phyloP scores from a whole-genome alignment of 768 basidiomycete species.

The Kwoniella dendrophila region DNA sequence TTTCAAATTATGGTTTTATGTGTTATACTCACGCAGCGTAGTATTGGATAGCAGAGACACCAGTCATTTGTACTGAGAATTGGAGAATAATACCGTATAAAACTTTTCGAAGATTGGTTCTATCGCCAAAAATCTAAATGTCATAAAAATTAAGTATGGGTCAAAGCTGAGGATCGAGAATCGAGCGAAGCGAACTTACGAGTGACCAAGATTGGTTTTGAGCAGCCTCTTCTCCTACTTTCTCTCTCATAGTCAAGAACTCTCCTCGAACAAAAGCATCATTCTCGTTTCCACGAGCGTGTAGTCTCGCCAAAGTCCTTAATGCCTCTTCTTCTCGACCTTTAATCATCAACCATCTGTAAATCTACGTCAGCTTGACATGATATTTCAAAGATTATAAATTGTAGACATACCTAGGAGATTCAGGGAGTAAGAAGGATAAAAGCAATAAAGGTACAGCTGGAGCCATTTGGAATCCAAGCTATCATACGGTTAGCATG shows the following conservation, averaged over 20 bases:
- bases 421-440: slow-evolving; percentile 75
- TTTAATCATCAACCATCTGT: slow-evolving; percentile 72
- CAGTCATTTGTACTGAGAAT: slow-evolving; percentile 67
- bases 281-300: slow-evolving; percentile 69
- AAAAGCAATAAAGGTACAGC: slow-evolving; percentile 59
- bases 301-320: slow-evolving; percentile 74
- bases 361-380: not conserved
- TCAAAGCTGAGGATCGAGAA: not conserved
- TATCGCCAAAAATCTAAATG: slow-evolving; percentile 56
- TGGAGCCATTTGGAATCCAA: slow-evolving; percentile 41
- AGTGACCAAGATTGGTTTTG: slow-evolving; percentile 58
- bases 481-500: slow-evolving; percentile 66
- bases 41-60: slow-evolving; percentile 65
- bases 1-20: not conserved
- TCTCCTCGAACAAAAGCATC: slow-evolving; percentile 58
- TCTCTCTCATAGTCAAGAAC: slow-evolving; percentile 69
- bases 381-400: not conserved
- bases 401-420: slow-evolving; percentile 60
- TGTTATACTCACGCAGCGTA: slow-evolving; percentile 55
- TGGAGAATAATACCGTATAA: slow-evolving; percentile 58
- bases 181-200: slow-evolving; percentile 9
- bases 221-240: slow-evolving; percentile 65
- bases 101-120: slow-evolving; percentile 32
- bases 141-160: slow-evolving; percentile 43
- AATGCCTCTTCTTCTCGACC: slow-evolving; percentile 72